phyloP scores from a whole-genome alignment of 1,284 basidiomycete genomes.

The Boletus mariae region DNA sequence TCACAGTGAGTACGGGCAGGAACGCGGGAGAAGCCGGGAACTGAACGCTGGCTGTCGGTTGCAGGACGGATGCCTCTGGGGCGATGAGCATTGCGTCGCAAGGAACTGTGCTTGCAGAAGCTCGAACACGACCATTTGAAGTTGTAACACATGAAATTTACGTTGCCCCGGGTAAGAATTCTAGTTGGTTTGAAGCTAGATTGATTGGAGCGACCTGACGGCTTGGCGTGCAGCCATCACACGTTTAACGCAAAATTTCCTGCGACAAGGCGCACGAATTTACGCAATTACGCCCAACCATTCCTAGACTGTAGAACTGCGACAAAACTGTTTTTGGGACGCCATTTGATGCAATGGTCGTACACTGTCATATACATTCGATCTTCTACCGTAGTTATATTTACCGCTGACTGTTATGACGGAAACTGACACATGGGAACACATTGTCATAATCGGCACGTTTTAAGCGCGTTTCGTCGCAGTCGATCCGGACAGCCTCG shows the following conservation, averaged over 20 bases:
- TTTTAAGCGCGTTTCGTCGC: constrained; percentile 2
- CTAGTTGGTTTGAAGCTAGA: constrained; percentile 19
- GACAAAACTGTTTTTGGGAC: constrained; percentile 4
- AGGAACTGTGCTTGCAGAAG: constrained; percentile 60
- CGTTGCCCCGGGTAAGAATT: constrained; percentile 69
- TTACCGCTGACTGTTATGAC: constrained; percentile 16
- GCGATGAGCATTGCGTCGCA: constrained; percentile 46
- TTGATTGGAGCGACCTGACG: constrained; percentile 23
- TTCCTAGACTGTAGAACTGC: constrained; percentile 31
- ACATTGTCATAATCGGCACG: constrained; percentile 22
- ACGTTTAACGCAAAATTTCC: constrained; percentile 58
- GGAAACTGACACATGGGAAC: constrained; percentile 1
- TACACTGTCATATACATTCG: constrained; percentile 23
- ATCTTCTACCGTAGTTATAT: constrained; percentile 30
- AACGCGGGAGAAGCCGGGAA: constrained; percentile 14
- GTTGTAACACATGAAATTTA: constrained; percentile 72
- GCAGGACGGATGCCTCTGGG: constrained; percentile 51
- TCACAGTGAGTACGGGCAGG: constrained; percentile 59
- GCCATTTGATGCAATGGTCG: constrained; percentile 1
- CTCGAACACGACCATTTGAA: constrained; percentile 72
- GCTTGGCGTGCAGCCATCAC: constrained; percentile 32
- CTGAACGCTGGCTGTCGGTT: constrained; percentile 25
- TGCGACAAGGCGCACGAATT: constrained; percentile 77
- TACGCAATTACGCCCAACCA: constrained; percentile 45
- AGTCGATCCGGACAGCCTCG: background rate